Percentiles rank a stretch among this genome's conserved stretches.
These are phyloP conservation scores for Colletotrichum musicola DNA, from an alignment of 2,329 filamentous ascomycete species.

Conservation along the genomic window DNA sequence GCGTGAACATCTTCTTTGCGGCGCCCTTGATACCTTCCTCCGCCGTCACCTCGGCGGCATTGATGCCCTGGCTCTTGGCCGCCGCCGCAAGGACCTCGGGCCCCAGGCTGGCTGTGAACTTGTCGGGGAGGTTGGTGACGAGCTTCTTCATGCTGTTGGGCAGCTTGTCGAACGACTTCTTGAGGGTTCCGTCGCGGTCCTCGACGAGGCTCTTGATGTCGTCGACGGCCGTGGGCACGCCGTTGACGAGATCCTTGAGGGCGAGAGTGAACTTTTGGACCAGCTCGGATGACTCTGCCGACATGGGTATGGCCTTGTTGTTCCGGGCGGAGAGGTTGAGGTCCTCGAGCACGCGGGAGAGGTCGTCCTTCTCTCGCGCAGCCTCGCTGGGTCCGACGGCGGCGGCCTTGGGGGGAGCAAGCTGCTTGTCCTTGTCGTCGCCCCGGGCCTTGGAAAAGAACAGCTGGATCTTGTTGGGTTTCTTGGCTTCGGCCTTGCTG, in stretches of 20 bases:
- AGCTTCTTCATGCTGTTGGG: slow-evolving; percentile 87
- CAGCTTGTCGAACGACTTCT: slow-evolving; percentile 73
- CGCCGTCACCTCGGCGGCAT: slow-evolving; percentile 62
- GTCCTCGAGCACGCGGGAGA: slow-evolving; percentile 83
- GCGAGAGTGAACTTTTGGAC: slow-evolving; percentile 88
- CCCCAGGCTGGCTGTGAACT: slow-evolving; percentile 80
- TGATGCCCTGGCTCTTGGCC: slow-evolving; percentile 78
- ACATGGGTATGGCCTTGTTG: slow-evolving; percentile 87
- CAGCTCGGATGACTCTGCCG: slow-evolving; percentile 85
- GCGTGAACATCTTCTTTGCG: slow-evolving; percentile 75
- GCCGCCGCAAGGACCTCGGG: slow-evolving; percentile 87
- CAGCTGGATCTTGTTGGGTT: slow-evolving; percentile 48
- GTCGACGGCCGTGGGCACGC: slow-evolving; percentile 91
- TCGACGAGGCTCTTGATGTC: slow-evolving; percentile 79
- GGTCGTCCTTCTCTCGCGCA: slow-evolving; percentile 74
- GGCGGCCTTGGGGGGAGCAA: slow-evolving; percentile 49
- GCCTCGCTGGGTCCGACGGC: slow-evolving; percentile 56
- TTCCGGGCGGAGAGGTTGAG: slow-evolving; percentile 87
- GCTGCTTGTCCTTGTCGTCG: slow-evolving; percentile 54
- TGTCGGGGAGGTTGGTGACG: slow-evolving; percentile 85
- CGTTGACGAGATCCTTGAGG: slow-evolving; percentile 91
- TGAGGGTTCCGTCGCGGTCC: slow-evolving; percentile 71
- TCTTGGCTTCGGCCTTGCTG: slow-evolving; percentile 48
- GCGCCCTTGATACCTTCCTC: slow-evolving; percentile 63
- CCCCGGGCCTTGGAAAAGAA: slow-evolving; percentile 49